Percentiles rank a stretch among this genome's conserved stretches.
Conservation (phyloP, 106 monocot genomes). For the Hemerocallis citrina region DNA sequence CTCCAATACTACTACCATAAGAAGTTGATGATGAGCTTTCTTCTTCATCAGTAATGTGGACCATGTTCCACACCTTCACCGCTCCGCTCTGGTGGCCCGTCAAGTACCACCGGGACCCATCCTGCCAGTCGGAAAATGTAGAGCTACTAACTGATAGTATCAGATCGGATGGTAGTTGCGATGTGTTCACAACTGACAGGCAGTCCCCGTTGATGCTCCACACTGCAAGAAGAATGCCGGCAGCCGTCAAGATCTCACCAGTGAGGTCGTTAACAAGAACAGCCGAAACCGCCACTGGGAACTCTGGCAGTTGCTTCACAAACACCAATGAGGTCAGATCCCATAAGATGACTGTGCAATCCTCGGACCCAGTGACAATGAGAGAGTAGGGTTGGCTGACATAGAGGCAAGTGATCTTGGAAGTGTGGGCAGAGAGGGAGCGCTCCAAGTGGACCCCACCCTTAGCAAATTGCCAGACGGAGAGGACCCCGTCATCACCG, state of each 20-base stretch:
- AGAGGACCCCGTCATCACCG: constrained; percentile 72
- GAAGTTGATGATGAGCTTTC: constrained; percentile 22
- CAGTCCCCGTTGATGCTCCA: constrained; percentile 98
- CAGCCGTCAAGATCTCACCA: constrained; percentile 83
- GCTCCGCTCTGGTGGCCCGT: constrained; percentile 98
- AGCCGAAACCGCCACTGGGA: constrained; percentile 72
- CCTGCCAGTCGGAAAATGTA: constrained; percentile 74
- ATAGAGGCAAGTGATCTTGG: constrained; percentile 72
- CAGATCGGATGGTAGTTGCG: constrained; percentile 86
- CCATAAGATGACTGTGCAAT: constrained; percentile 90
- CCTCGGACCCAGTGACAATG: constrained; percentile 80
- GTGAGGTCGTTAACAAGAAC: constrained; percentile 88
- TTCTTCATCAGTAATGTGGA: constrained; percentile 38
- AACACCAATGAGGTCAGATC: constrained; percentile 65
- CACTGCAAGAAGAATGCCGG: constrained; percentile 71
- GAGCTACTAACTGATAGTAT: constrained; percentile 63
- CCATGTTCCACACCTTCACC: constrained; percentile 97
- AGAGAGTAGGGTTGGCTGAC: constrained; percentile 84
- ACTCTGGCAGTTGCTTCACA: constrained; percentile 79
- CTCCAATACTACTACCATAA: constrained; percentile 4
- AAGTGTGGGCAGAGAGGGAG: constrained; percentile 74
- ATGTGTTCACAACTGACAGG: constrained; percentile 81
- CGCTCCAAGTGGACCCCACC: constrained; percentile 34
- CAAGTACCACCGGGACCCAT: constrained; percentile 85
- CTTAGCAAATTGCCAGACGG: constrained; percentile 72